These are phyloP conservation scores for Solanum boliviense DNA, from an alignment of 257 asterid species.

Conservation along the genomic window DNA sequence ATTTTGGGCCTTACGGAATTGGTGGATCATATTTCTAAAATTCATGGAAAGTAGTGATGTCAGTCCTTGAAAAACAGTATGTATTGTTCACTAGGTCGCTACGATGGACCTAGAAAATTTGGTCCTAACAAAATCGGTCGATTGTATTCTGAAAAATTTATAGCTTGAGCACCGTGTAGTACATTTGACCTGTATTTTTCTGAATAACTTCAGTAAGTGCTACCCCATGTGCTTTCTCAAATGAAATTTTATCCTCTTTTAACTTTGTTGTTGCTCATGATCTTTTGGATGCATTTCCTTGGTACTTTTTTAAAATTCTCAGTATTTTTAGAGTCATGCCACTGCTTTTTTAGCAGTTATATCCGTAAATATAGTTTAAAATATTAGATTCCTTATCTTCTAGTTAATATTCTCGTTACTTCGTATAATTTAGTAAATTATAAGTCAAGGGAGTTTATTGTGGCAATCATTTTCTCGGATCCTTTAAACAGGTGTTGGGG, in stretches of 20 bases:
- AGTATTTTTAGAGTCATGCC: neutral
- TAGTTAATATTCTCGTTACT: neutral
- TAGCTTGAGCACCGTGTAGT: neutral
- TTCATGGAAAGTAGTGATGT: neutral
- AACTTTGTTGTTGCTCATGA: neutral
- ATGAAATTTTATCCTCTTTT: neutral
- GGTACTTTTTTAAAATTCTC: neutral
- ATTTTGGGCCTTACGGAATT: neutral
- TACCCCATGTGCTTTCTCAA: neutral
- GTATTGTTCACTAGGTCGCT: neutral
- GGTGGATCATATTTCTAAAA: neutral
- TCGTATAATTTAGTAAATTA: neutral
- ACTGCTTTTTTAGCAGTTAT: neutral
- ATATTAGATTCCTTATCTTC: neutral
- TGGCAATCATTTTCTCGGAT: neutral
- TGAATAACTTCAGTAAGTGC: neutral
- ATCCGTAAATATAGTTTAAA: neutral
- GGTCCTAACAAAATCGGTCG: neutral
- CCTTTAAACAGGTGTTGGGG: constrained; percentile 47
- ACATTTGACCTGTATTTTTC: neutral
- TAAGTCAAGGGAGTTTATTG: neutral
- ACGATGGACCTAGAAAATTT: neutral
- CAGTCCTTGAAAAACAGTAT: neutral
- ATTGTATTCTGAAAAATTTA: neutral
- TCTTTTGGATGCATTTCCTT: neutral